A percentile compares a stretch with the other conserved stretches of the same genome.
Evolutionary conservation across 257 asterid species (phyloP).

Genomic region (Solanum okadae): DNA sequence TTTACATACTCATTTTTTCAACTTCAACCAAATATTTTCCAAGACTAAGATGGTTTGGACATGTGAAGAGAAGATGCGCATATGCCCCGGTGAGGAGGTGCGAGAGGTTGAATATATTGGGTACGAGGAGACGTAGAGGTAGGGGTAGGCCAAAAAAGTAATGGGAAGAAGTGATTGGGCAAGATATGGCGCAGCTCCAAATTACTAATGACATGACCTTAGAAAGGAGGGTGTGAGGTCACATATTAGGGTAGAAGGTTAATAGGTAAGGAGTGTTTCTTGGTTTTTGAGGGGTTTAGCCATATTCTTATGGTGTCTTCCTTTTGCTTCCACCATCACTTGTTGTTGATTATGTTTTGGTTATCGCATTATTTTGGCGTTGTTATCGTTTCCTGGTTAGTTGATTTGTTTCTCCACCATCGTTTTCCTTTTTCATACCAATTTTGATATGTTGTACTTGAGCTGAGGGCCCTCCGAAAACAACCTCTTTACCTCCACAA

Average conservation of each 20-base stretch:
- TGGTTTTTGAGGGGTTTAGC: background rate
- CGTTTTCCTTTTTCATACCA: background rate
- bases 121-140: background rate
- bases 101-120: background rate
- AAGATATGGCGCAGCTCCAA: background rate
- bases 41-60: background rate
- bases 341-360: background rate
- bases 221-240: background rate
- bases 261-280: background rate
- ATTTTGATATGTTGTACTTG: background rate
- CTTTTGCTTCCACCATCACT: background rate
- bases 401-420: background rate
- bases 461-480: background rate
- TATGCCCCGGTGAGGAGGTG: background rate
- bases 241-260: background rate
- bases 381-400: background rate
- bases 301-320: background rate
- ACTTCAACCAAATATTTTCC: background rate
- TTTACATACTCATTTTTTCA: background rate
- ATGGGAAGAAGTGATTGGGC: background rate
- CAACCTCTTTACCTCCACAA: background rate
- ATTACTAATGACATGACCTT: background rate
- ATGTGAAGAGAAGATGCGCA: background rate
- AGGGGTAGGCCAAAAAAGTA: background rate
- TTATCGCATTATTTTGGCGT: background rate